Base-by-base conservation (phyloP, 768 basidiomycete genomes). In the Suillus subluteus region DNA sequence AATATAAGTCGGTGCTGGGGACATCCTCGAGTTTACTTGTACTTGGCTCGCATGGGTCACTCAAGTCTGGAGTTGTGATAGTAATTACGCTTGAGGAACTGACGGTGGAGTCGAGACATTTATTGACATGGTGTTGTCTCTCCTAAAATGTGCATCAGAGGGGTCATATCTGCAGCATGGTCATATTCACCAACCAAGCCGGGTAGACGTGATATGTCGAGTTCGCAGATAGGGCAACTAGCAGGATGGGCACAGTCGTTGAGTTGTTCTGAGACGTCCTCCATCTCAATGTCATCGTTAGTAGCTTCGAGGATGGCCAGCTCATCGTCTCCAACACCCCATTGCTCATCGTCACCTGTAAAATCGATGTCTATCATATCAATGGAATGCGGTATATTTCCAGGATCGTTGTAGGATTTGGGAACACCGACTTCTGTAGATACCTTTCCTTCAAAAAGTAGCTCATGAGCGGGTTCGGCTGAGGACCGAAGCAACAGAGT, bases 261-360 rank as follows among this genome's bases (percentile, higher is more conserved):
- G 2, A 43, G 63, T 44, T 9, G 50, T 35, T 52, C 64, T 11
- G 21, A 63, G 55, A 67, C 69, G 68, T 82, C 71, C 23, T 65
- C 72, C 13, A 76, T 69, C 30, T 76, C 75, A 5, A 73, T 69
- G 32, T 72, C 70, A 44, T 73, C 71, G 23, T 77, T 78, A 15
- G 72, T 72, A 12, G 69, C 71, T 16, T 79, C 77, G 64, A 79
- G 72, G 23, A 76, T 70, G 65, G 75, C 76, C 8, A 83, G 75
- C 74, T 90, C 94, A 69, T 95, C 94, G 70, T 94, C 92, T 13
- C 87, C 91, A 71, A 80, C 87, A 52, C 81, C 86, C 92, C 92
- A 94, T 8, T 88, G 87, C 40, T 84, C 46, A 64, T 76, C 76
- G 15, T 65, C 70, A 21, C 52, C 41, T 43, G 11, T 61, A 21